Evolutionary conservation across 352 stramenopile genomes (phyloP).

Genomic region (Phytophthora aleatoria): DNA sequence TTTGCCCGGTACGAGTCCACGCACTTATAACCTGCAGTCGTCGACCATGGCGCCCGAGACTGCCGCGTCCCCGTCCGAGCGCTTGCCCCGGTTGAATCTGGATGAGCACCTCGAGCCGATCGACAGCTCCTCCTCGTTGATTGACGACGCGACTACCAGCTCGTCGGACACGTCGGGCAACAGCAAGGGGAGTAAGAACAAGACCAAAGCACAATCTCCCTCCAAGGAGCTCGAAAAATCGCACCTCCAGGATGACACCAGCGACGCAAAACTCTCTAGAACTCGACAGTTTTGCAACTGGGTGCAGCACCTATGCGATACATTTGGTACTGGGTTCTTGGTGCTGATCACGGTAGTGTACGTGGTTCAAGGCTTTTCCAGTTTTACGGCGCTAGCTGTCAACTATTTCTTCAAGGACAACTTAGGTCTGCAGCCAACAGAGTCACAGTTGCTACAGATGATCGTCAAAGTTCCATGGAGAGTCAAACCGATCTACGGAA

Average conservation of each 20-base stretch:
- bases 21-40: slow-evolving; percentile 10
- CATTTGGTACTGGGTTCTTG: slow-evolving; percentile 75
- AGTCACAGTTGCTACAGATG: slow-evolving; percentile 92
- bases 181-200: slow-evolving; percentile 10
- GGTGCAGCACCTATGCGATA: slow-evolving; percentile 56
- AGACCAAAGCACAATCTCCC: slow-evolving; percentile 10
- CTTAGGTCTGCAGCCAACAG: slow-evolving; percentile 90
- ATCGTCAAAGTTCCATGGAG: slow-evolving; percentile 95
- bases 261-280: slow-evolving; percentile 28
- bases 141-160: slow-evolving; percentile 5
- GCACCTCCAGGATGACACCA: slow-evolving; percentile 2
- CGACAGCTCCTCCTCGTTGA: slow-evolving; percentile 3
- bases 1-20: slow-evolving; percentile 3
- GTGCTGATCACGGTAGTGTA: slow-evolving; percentile 87
- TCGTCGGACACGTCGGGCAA: slow-evolving; percentile 10
- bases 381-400: slow-evolving; percentile 90
- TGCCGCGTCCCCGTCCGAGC: slow-evolving; percentile 16
- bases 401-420: slow-evolving; percentile 98
- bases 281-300: slow-evolving; percentile 50
- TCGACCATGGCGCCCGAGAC: slow-evolving; percentile 21
- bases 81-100: slow-evolving; percentile 26
- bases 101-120: slow-evolving; percentile 17
- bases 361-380: slow-evolving; percentile 94
- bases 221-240: slow-evolving; percentile 10
- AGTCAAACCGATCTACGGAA: slow-evolving; percentile 96